Percentiles rank a stretch among this genome's conserved stretches.
Conservation (phyloP, 345 rosid genomes). For the Lepidium aucheri region DNA sequence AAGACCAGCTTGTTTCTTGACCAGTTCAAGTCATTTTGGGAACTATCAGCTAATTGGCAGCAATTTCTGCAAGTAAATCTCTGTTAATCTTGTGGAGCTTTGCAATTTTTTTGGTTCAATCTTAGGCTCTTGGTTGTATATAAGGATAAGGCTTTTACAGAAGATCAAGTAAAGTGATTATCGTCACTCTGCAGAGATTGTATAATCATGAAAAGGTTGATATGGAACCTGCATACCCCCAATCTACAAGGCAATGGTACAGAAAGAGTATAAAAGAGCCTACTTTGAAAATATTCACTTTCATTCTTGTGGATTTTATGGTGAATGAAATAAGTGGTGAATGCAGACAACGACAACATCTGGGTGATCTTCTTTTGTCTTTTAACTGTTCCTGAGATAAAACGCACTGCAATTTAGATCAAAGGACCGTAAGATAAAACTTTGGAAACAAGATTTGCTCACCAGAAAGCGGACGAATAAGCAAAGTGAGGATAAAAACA, state of each 20-base stretch:
- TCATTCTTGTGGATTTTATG: not conserved
- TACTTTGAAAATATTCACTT: not conserved
- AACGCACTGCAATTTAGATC: not conserved
- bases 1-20: slow-evolving; percentile 30
- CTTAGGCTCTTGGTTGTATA: slow-evolving; percentile 10
- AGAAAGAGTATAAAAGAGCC: not conserved
- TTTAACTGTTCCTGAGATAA: slow-evolving; percentile 8
- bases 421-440: not conserved
- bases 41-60: not conserved
- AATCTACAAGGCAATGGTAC: slow-evolving; percentile 11
- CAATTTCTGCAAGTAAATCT: not conserved
- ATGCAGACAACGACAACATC: slow-evolving; percentile 3
- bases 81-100: not conserved
- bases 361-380: not conserved
- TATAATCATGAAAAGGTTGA: too few relatives aligned
- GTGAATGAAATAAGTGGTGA: not conserved
- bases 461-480: not conserved
- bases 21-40: not conserved
- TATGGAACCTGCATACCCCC: not conserved
- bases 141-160: not conserved
- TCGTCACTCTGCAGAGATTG: not conserved
- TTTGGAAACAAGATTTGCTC: not conserved
- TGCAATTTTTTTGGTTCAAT: not conserved
- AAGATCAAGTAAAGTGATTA: not conserved
- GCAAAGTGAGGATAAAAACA: not conserved